A percentile compares a stretch with the other conserved stretches of the same genome.
Evolutionary conservation across 2,329 filamentous ascomycete species (phyloP).

Genomic region (Aureobasidium sp.): DNA sequence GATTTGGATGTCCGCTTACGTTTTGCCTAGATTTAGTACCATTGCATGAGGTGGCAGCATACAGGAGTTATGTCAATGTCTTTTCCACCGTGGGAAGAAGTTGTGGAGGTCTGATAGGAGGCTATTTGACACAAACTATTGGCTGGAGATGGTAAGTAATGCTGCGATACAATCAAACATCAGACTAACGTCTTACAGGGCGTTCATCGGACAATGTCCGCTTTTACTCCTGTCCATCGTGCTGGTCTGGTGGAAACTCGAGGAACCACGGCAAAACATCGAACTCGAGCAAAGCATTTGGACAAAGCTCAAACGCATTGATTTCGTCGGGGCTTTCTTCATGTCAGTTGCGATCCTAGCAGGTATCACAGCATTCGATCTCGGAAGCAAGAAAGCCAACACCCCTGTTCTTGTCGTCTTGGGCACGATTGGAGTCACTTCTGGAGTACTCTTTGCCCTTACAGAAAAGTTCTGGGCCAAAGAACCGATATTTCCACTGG

Average conservation of each 20-base stretch:
- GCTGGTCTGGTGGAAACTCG: constrained; percentile 32
- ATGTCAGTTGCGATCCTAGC: constrained; percentile 36
- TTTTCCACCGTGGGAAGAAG: constrained; percentile 41
- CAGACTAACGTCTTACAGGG: constrained; percentile 28
- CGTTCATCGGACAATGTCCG: constrained; percentile 50
- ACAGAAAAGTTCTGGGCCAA: constrained; percentile 36
- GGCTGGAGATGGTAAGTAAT: constrained; percentile 54
- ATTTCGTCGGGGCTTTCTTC: constrained; percentile 48
- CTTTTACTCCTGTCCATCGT: constrained; percentile 43
- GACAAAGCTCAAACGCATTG: constrained; percentile 44
- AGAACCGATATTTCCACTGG: constrained; percentile 52
- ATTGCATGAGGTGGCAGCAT: constrained; percentile 38
- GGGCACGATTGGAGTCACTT: constrained; percentile 22
- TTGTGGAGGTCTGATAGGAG: constrained; percentile 48
- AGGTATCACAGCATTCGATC: constrained; percentile 40
- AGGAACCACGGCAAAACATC: constrained; percentile 15
- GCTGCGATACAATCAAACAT: too few species aligned
- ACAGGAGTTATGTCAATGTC: constrained; percentile 45
- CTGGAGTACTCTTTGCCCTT: constrained; percentile 22
- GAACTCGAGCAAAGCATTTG: constrained; percentile 18
- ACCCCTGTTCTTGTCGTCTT: constrained; percentile 25
- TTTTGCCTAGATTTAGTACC: constrained; percentile 31
- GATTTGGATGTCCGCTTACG: not conserved
- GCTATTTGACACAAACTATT: constrained; percentile 51
- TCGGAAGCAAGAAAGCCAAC: constrained; percentile 37